Evolutionary conservation across 2,329 filamentous ascomycete species (phyloP).

Genomic region (Xylariaceae sp.): DNA sequence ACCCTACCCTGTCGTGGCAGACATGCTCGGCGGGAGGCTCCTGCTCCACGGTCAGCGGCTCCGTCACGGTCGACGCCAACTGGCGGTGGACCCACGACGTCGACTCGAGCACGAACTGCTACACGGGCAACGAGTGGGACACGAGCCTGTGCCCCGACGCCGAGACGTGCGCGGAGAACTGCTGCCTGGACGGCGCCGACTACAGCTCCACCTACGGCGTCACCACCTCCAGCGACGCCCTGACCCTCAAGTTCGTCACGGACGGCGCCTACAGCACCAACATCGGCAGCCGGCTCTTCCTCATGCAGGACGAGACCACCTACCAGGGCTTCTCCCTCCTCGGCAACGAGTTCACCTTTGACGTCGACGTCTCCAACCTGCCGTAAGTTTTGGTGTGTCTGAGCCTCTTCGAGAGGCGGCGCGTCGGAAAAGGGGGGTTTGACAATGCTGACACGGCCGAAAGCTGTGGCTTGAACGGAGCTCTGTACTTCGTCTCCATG

Average conservation of each 20-base stretch:
- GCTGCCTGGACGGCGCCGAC: slow-evolving; percentile 37
- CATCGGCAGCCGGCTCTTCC: slow-evolving; percentile 43
- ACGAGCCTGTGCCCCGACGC: slow-evolving; percentile 27
- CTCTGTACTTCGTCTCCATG: slow-evolving; percentile 51
- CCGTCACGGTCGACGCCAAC: slow-evolving; percentile 41
- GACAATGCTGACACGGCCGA: no score
- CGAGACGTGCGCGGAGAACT: slow-evolving; percentile 30
- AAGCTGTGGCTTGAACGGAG: slow-evolving; percentile 54
- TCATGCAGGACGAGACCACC: slow-evolving; percentile 45
- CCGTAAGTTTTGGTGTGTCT: slow-evolving; percentile 16
- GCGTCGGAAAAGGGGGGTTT: no score
- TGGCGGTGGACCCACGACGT: slow-evolving; percentile 43
- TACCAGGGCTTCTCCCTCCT: slow-evolving; percentile 53
- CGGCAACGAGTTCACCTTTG: slow-evolving; percentile 55
- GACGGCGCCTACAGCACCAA: slow-evolving; percentile 32
- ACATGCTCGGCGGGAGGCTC: slow-evolving; percentile 33
- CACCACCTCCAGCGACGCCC: slow-evolving; percentile 34
- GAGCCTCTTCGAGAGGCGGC: no score
- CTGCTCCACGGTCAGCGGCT: slow-evolving; percentile 34
- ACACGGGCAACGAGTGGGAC: slow-evolving; percentile 34
- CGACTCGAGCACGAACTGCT: slow-evolving; percentile 36
- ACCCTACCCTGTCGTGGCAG: slow-evolving; percentile 38
- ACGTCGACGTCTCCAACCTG: slow-evolving; percentile 54
- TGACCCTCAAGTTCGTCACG: slow-evolving; percentile 44
- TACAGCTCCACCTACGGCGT: slow-evolving; percentile 39